Percentiles rank a stretch among this genome's conserved stretches.
Conservation (phyloP, 805 yeast species). For the Nakazawaea holstii region DNA sequence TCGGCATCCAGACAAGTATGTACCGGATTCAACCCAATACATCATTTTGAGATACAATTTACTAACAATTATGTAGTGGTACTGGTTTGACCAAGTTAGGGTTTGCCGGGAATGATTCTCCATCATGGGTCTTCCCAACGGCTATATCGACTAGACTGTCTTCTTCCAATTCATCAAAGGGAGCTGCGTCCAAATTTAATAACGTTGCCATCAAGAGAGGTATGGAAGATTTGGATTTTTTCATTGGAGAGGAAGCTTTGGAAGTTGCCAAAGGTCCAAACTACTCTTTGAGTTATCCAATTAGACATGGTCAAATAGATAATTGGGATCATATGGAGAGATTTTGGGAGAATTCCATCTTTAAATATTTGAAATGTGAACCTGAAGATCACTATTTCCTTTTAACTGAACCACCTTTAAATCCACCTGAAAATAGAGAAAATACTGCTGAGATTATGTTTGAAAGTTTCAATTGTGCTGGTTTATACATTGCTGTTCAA, state of each 20-base stretch:
- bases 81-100: constrained; percentile 97
- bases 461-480: constrained; percentile 98
- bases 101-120: constrained; percentile 97
- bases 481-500: constrained; percentile 96
- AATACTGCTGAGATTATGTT: constrained; percentile 98
- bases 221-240: constrained; percentile 90
- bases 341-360: constrained; percentile 96
- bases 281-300: constrained; percentile 85
- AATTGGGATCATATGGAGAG: constrained; percentile 99
- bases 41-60: neutral
- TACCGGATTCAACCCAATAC: neutral
- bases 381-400: constrained; percentile 98
- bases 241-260: constrained; percentile 93
- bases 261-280: constrained; percentile 87
- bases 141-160: constrained; percentile 79
- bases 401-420: constrained; percentile 95
- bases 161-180: constrained; percentile 28
- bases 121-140: constrained; percentile 95
- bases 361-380: constrained; percentile 93
- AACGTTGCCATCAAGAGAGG: constrained; percentile 70
- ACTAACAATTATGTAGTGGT: constrained; percentile 52
- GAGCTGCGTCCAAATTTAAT: constrained; percentile 20
- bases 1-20: constrained; percentile 25
- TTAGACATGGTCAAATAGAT: constrained; percentile 96
- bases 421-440: constrained; percentile 99